phyloP scores from a whole-genome alignment of 2,329 filamentous ascomycete species.

The Alternaria arborescens region DNA sequence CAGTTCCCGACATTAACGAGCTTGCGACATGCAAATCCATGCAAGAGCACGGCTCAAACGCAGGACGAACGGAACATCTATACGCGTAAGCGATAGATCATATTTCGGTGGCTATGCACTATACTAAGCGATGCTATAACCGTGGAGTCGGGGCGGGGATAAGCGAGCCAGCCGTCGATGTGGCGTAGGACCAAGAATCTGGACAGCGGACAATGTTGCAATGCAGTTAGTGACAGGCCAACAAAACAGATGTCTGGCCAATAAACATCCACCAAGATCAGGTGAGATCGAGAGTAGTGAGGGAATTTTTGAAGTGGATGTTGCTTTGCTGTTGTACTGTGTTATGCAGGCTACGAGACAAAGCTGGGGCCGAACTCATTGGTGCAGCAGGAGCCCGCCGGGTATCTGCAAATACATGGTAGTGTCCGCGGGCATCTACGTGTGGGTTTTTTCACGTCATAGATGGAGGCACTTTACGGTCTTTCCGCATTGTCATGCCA shows the following conservation, averaged over 20 bases:
- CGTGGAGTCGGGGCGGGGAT: not conserved
- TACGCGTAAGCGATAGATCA: conserved; percentile 2
- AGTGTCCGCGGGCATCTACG: not conserved
- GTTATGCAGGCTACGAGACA: not conserved
- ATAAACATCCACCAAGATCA: not conserved
- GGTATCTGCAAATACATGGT: not conserved
- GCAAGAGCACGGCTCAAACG: conserved; percentile 7
- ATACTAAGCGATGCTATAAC: conserved; percentile 9
- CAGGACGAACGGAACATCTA: conserved; percentile 1
- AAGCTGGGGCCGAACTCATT: not conserved
- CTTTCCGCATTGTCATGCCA: conserved; percentile 20
- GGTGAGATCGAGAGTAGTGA: not conserved
- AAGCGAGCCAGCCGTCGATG: not conserved
- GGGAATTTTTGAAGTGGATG: not conserved
- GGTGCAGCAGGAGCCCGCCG: not conserved
- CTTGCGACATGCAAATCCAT: conserved; percentile 9
- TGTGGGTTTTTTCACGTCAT: not conserved
- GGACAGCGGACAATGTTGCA: not conserved
- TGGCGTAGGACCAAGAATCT: not conserved
- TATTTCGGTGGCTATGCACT: not conserved
- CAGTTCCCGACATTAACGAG: not conserved
- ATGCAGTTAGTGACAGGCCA: not conserved
- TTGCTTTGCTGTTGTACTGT: not conserved
- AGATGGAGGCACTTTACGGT: not conserved
- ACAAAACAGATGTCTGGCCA: not conserved